Percentiles rank a stretch among this genome's conserved stretches.
These are phyloP conservation scores for Termitomyces sp. DNA, from an alignment of 768 basidiomycete genomes.

Conservation along the genomic window DNA sequence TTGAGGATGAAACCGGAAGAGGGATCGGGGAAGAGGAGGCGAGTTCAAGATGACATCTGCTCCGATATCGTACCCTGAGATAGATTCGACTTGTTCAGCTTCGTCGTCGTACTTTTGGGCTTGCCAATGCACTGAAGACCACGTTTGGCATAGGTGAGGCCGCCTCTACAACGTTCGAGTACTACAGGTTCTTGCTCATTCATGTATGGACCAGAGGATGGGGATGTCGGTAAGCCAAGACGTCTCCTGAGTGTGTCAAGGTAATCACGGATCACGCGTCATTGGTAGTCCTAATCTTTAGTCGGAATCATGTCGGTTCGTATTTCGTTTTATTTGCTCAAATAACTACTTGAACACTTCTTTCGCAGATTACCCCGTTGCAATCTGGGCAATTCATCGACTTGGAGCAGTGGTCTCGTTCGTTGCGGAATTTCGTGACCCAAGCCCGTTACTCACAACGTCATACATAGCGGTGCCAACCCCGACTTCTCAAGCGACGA, in stretches of 20 bases:
- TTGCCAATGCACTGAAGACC: constrained; percentile 42
- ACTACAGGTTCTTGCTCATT: neutral
- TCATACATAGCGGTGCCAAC: constrained; percentile 48
- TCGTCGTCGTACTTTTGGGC: constrained; percentile 39
- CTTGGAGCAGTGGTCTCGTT: constrained; percentile 58
- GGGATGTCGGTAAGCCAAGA: constrained; percentile 47
- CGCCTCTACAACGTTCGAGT: neutral
- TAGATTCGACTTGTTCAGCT: constrained; percentile 25
- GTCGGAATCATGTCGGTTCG: constrained; percentile 64
- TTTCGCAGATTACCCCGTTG: constrained; percentile 47
- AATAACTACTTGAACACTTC: neutral
- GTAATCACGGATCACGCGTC: neutral
- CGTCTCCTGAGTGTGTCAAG: neutral
- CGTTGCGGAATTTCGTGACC: constrained; percentile 15
- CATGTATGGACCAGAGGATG: constrained; percentile 28
- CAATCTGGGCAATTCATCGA: constrained; percentile 53
- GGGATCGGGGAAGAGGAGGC: constrained; percentile 38
- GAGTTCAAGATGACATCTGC: neutral
- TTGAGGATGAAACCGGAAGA: constrained; percentile 47
- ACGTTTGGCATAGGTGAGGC: constrained; percentile 39
- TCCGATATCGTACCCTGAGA: too few species aligned
- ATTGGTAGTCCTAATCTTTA: constrained; percentile 53
- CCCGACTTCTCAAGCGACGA: constrained; percentile 53
- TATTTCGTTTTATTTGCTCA: neutral
- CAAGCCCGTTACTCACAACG: neutral